Evolutionary conservation across 805 yeast genomes (phyloP), one percentile per base, ranked within the genome.

Genomic region (Ogataea naganishii): DNA sequence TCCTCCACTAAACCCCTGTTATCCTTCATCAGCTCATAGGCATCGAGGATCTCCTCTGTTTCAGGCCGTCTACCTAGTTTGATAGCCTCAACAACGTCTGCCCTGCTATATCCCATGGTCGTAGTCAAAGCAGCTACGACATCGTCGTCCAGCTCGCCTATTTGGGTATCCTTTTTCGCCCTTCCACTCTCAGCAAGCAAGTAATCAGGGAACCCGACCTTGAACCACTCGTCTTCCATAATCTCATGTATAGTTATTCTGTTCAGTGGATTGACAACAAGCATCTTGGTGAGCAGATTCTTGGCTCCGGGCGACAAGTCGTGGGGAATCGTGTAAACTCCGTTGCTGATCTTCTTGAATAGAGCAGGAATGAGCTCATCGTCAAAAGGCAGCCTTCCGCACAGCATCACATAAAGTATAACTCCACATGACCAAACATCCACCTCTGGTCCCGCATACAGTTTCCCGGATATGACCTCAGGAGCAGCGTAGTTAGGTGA

Each of bases 351-450:
- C 48, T 86, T 85, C 54, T 86, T 86, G 65, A 89, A 88, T 38
- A 88, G 64, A 2, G 92, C 94, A 6, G 97, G 97, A 32, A 88
- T 89, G 51, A 85, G 80, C 50, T 88, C 97, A 56, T 88, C 97
- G 57, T 88, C 97, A 53, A 88, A 88, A 10, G 97, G 97, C 45
- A 88, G 67, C 44, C 96, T 67, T 23, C 97, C 96, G 57, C 96
- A 88, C 30, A 89, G 66, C 96, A 88, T 88, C 31, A 88, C 97
- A 45, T 88, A 89, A 32, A 88, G 63, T 27, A 89, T 86, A 23
- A 89, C 96, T 46, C 97, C 97, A 49, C 95, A 82, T 0, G 94
- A 81, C 97, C 97, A 88, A 32, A 88, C 96, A 55, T 88, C 97
- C 27, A 89, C 96, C 57, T 89, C 96, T 3, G 97, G 96, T 7